Evolutionary conservation across 306 rosid species (phyloP), one percentile per base, ranked within the genome.

Genomic region (Cercis canadensis): DNA sequence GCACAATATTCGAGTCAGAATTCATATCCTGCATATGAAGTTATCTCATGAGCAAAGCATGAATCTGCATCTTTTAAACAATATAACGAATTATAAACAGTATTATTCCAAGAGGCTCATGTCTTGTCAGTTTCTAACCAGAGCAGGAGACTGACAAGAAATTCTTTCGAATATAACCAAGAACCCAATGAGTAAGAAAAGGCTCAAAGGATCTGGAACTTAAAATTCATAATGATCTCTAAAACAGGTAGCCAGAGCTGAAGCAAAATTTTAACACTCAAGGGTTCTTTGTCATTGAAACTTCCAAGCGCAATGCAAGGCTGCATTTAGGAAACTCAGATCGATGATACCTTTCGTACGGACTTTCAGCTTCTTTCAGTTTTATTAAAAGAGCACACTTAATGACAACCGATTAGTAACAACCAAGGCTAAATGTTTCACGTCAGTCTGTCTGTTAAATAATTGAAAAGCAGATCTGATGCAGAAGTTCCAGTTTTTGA

Each of bases 21-120:
- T 75, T 72, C 54, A 69, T 67, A 67, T 55, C 88, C 96, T 90
- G 94, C 81, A 71, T 46, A 45, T 63, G 50, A 74, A 75, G 40
- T 41, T 61, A 34, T 58, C 47, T 49, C 63, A 40, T 59, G 41
- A 77, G 69, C 54, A 18, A 57, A 63, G 53, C 57, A 29, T 57
- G n/a, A n/a, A n/a, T n/a, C n/a, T n/a, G n/a, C n/a, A n/a, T n/a
- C n/a, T 39, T 53, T 37, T 51, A 50, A 44, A 11, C 21, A 34
- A 72, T 19, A 45, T 24, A 24, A 24, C n/a, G n/a, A n/a, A n/a
- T n/a, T n/a, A n/a, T n/a, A n/a, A n/a, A n/a, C n/a, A n/a, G n/a
- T n/a, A n/a, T n/a, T n/a, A n/a, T n/a, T n/a, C n/a, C n/a, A n/a
- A n/a, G n/a, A n/a, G n/a, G n/a, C n/a, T n/a, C n/a, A n/a, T n/a